Conservation (phyloP, 1,284 basidiomycete genomes). For the Porodaedalea pini region DNA sequence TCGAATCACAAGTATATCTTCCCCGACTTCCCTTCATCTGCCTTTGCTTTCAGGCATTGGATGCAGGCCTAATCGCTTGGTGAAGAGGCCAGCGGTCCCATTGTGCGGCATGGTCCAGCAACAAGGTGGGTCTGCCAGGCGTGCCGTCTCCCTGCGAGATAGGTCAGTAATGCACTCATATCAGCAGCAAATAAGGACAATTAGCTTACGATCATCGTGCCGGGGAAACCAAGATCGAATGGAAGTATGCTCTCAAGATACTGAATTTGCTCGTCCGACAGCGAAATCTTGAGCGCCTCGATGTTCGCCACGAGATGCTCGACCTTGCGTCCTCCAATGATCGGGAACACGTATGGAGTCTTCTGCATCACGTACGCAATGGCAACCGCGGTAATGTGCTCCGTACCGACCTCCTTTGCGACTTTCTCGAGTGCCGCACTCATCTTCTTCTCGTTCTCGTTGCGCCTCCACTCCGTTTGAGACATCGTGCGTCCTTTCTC, state of each 20-base stretch:
- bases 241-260: slow-evolving; percentile 21
- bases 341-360: slow-evolving; percentile 25
- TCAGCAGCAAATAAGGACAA: neutral
- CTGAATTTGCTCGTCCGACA: slow-evolving; percentile 25
- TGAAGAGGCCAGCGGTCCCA: slow-evolving; percentile 4
- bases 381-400: slow-evolving; percentile 22
- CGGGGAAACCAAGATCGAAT: slow-evolving; percentile 30
- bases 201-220: slow-evolving; percentile 24
- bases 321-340: slow-evolving; percentile 29
- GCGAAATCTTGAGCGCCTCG: slow-evolving; percentile 26
- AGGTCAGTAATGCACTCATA: neutral
- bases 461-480: slow-evolving; percentile 29
- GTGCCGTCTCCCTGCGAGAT: slow-evolving; percentile 13
- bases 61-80: slow-evolving; percentile 1
- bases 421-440: slow-evolving; percentile 29
- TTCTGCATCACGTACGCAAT: slow-evolving; percentile 22
- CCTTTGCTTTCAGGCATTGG: too few relatives aligned
- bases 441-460: slow-evolving; percentile 30
- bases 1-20: too few relatives aligned
- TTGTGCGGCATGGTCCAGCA: neutral
- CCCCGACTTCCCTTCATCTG: too few relatives aligned
- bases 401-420: slow-evolving; percentile 31
- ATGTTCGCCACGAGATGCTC: slow-evolving; percentile 30
- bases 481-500: slow-evolving; percentile 28
- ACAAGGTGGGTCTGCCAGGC: neutral